Conservation (phyloP, 805 yeast species). For the Pichia cephalocereana region DNA sequence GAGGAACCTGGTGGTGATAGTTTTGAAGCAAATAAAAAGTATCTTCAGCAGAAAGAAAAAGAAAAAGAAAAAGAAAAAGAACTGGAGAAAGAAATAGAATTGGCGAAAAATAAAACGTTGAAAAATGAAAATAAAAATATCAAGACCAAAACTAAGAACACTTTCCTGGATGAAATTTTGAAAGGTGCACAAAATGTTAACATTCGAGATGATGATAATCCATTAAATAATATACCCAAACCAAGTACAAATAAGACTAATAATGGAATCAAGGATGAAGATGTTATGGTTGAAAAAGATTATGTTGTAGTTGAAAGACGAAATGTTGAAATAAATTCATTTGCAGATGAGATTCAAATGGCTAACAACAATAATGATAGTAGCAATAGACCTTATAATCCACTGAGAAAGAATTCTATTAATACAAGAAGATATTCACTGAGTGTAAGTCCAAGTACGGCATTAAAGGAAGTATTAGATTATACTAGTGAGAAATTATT, state of each 20-base stretch:
- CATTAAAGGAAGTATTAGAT: slow-evolving; percentile 78
- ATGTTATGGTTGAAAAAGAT: slow-evolving; percentile 53
- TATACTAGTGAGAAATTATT: slow-evolving; percentile 82
- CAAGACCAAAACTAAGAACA: background rate
- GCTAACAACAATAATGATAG: slow-evolving; percentile 13
- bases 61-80: background rate
- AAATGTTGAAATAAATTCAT: slow-evolving; percentile 88
- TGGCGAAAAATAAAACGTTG: background rate
- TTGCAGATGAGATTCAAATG: slow-evolving; percentile 84
- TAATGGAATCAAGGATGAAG: background rate
- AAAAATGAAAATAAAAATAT: slow-evolving; percentile 3
- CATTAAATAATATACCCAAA: too few relatives aligned
- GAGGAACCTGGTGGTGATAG: background rate
- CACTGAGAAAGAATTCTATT: slow-evolving; percentile 9
- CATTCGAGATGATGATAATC: background rate
- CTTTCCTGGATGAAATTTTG: background rate
- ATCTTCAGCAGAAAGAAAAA: background rate
- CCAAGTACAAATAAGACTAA: background rate
- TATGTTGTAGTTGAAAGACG: slow-evolving; percentile 93
- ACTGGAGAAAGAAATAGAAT: too few relatives aligned
- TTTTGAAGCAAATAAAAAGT: background rate
- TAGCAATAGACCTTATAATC: slow-evolving; percentile 23
- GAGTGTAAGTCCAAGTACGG: slow-evolving; percentile 62
- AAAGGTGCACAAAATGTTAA: background rate
- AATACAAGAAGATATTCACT: slow-evolving; percentile 4